Evolutionary conservation across 179 eudicot species (phyloP), one percentile per base, ranked within the genome.

Genomic region (Camellia oleifera): DNA sequence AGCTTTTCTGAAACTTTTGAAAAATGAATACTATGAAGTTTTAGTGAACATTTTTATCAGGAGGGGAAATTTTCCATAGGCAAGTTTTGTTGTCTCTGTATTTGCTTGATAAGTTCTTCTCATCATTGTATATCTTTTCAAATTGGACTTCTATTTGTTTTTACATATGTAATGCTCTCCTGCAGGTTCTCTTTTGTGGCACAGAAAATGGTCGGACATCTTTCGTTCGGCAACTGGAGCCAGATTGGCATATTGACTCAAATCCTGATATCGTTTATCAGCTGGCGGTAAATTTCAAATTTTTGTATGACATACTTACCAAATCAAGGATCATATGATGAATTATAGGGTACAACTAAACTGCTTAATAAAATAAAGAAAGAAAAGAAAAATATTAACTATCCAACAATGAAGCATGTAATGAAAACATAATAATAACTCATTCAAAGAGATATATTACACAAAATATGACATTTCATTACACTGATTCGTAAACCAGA

Each of bases 191-290:
- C 52, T 96, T 96, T 81, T 94, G 98, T 82, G 88, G 98, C 86
- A 92, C 97, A 1, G 98, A 96, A 87, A 88, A 32, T 79, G 99
- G 99, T 45, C 88, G 99, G 72, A 84, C 92, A 56, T 96, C 99
- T 81, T 96, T 96, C 71, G 99, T 96, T 79, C 87, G 99, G 79
- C 99, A 96, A 71, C 83, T 96, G 83, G 99, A 96, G 83, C 97
- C 99, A 60, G 99, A 96, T 83, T 96, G 98, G 99, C 99, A 96
- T 86, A 91, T 96, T 62, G 99, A 96, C 80, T 83, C 98, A 13
- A 96, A 89, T 81, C 87, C 88, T 67, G 98, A 96, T 58, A 89
- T 94, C 53, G 67, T 86, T 84, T 74, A 86, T 78, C 99, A 94
- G 84, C 85, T 96, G 72, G 90, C 97, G 88, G 99, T 96, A 92